phyloP scores from a whole-genome alignment of 306 rosid species.

The Castanospermum australe region DNA sequence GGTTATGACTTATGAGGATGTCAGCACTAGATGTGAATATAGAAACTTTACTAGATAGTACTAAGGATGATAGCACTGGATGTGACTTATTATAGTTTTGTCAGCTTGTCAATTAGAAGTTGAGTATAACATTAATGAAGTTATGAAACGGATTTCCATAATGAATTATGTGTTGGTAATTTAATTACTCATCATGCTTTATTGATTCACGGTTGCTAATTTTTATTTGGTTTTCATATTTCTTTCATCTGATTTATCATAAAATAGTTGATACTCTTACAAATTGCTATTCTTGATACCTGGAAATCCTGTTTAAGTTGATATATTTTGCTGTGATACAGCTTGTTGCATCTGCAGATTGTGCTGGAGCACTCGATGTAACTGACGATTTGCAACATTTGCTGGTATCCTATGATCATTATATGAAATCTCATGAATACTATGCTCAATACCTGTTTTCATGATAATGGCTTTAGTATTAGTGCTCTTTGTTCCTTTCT shows the following conservation, averaged over 20 bases:
- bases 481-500: background rate
- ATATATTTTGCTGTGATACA: conserved; percentile 67
- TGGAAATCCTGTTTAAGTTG: conserved; percentile 36
- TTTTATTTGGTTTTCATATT: background rate
- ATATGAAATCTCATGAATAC: background rate
- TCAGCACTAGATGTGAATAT: background rate
- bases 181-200: background rate
- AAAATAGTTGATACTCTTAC: background rate
- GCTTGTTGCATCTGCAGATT: conserved; percentile 98
- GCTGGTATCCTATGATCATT: conserved; percentile 54
- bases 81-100: background rate
- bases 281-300: conserved; percentile 2
- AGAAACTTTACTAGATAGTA: background rate
- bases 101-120: background rate
- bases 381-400: conserved; percentile 90
- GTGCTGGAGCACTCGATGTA: conserved; percentile 97
- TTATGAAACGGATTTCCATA: background rate
- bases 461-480: background rate
- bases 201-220: background rate
- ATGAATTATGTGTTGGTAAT: background rate
- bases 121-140: background rate
- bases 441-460: background rate
- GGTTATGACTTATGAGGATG: background rate
- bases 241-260: background rate
- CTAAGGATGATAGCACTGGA: background rate